Evolutionary conservation across 2,329 filamentous ascomycete genomes (phyloP).

Genomic region (Fusarium secorum): DNA sequence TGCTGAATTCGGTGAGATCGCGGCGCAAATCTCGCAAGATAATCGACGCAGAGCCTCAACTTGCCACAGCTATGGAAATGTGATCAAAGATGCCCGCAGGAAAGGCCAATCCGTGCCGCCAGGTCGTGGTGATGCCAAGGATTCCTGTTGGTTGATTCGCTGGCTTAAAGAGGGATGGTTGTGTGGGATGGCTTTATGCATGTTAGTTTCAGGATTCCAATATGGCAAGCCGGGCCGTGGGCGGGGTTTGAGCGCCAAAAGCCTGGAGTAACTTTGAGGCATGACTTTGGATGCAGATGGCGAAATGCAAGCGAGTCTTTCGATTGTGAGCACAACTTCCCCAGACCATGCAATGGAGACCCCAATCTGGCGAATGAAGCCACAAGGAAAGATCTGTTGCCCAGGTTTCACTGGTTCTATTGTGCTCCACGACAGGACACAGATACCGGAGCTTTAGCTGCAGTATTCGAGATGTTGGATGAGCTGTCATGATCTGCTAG

Average conservation of each 20-base stretch:
- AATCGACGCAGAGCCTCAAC: constrained; percentile 33
- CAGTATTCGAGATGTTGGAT: constrained; percentile 30
- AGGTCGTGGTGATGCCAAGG: constrained; percentile 18
- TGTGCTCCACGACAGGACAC: constrained; percentile 16
- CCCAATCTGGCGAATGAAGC: constrained; percentile 22
- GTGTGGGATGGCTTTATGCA: constrained; percentile 30
- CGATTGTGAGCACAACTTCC: constrained; percentile 1
- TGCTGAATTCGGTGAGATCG: constrained; percentile 14
- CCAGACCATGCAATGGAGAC: constrained; percentile 13
- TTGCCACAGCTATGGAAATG: constrained; percentile 4
- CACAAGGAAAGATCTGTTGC: constrained; percentile 2
- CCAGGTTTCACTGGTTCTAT: constrained; percentile 15
- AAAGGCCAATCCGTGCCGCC: constrained; percentile 20
- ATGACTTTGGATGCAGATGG: constrained; percentile 35
- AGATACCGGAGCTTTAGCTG: constrained; percentile 31
- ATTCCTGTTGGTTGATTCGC: constrained; percentile 22
- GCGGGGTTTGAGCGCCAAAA: constrained; percentile 29
- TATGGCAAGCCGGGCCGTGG: constrained; percentile 35
- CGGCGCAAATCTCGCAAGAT: constrained; percentile 2
- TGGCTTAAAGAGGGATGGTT: constrained; percentile 21
- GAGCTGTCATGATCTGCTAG: constrained; percentile 37
- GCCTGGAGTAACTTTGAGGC: constrained; percentile 24
- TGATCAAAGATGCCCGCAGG: neutral
- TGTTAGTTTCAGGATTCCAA: constrained; percentile 19
- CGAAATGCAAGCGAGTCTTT: constrained; percentile 22